Percentiles rank a stretch among this genome's conserved stretches.
Conservation (phyloP, 2,329 filamentous ascomycete species). For the Westerdykella sp. region DNA sequence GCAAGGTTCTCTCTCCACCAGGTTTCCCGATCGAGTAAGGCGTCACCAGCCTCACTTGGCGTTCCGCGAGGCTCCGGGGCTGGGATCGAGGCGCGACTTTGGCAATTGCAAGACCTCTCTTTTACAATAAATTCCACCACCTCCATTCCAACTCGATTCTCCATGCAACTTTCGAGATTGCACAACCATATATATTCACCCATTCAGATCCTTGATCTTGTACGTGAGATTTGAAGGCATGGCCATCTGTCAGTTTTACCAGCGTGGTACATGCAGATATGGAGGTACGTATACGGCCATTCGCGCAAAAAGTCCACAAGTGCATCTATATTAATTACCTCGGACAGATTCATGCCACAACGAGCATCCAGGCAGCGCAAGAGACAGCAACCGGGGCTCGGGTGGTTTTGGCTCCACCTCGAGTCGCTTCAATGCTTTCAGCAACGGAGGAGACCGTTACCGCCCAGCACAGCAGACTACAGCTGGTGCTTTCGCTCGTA, state of each 20-base stretch:
- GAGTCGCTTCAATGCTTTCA: slow-evolving; percentile 56
- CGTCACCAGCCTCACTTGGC: slow-evolving; percentile 3
- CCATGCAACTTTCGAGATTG: too few relatives aligned
- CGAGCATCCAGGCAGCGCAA: slow-evolving; percentile 50
- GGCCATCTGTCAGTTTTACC: slow-evolving; percentile 58
- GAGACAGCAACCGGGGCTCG: slow-evolving; percentile 15
- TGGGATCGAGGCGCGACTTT: too few relatives aligned
- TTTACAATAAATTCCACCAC: too few relatives aligned
- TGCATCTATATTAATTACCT: too few relatives aligned
- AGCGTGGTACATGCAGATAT: slow-evolving; percentile 59
- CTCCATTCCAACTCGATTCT: too few relatives aligned
- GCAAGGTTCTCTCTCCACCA: too few relatives aligned
- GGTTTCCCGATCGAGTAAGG: slow-evolving; percentile 3
- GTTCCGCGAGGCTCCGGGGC: not conserved
- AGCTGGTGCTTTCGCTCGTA: slow-evolving; percentile 41
- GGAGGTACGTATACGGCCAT: slow-evolving; percentile 52
- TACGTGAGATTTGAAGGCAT: slow-evolving; percentile 14
- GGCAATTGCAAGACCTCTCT: too few relatives aligned
- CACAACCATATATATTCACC: too few relatives aligned
- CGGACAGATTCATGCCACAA: slow-evolving; percentile 51
- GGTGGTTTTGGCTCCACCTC: slow-evolving; percentile 23
- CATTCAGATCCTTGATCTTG: too few relatives aligned
- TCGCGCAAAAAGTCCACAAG: too few relatives aligned
- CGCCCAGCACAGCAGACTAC: slow-evolving; percentile 26
- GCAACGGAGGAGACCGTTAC: slow-evolving; percentile 26